Evolutionary conservation across 2,329 filamentous ascomycete species (phyloP).

Genomic region (Trichoderma pleuroti): DNA sequence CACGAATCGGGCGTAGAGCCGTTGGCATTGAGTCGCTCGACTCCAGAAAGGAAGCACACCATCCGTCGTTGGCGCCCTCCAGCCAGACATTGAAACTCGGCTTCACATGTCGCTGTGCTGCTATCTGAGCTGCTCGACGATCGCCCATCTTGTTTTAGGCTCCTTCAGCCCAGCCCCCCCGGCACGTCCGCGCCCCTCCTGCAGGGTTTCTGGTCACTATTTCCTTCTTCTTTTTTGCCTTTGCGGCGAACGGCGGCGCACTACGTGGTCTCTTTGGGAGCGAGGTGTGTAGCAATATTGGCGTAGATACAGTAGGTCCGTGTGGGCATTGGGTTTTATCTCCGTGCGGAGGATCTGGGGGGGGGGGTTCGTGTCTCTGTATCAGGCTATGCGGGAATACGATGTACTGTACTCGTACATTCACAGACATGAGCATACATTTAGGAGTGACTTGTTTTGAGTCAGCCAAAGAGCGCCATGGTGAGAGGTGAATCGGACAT

Average conservation of each 20-base stretch:
- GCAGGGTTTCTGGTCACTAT: background rate
- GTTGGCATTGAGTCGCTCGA: background rate
- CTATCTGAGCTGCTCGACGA: background rate
- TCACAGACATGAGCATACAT: background rate
- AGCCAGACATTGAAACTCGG: background rate
- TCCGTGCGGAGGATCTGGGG: background rate
- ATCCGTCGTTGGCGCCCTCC: background rate
- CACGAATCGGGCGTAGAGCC: background rate
- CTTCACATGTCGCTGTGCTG: background rate
- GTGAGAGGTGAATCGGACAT: background rate
- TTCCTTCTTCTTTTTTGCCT: background rate
- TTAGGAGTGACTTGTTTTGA: background rate
- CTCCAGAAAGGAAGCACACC: background rate
- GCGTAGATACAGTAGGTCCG: background rate
- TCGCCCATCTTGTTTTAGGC: conserved; percentile 8
- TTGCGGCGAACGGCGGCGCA: background rate
- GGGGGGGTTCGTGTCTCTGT: background rate
- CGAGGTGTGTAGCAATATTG: background rate
- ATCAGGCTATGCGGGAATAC: background rate
- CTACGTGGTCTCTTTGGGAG: conserved; percentile 8
- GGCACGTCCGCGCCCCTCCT: background rate
- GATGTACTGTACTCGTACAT: background rate
- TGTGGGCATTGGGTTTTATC: background rate
- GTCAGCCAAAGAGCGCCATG: conserved; percentile 4
- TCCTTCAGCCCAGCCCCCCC: conserved; percentile 13